phyloP scores from a whole-genome alignment of 257 asterid species.

The Capsicum pubescens region DNA sequence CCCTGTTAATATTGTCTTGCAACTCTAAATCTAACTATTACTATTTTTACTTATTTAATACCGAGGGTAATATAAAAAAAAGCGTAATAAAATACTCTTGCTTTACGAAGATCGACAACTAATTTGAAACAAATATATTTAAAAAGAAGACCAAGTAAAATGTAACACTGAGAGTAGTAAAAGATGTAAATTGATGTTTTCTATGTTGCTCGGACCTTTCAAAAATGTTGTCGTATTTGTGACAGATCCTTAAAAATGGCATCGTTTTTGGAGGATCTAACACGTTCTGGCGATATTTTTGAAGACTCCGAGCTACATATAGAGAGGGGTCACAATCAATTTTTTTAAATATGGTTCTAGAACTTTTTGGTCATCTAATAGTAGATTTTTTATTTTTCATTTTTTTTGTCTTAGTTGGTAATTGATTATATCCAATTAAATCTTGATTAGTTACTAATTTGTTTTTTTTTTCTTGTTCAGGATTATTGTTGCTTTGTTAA shows the following conservation, averaged over 20 bases:
- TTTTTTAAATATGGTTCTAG: too few species aligned
- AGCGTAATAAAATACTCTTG: too few species aligned
- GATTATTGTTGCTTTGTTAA: conserved; percentile 77
- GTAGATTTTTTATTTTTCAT: neutral
- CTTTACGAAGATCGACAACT: too few species aligned
- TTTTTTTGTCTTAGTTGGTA: neutral
- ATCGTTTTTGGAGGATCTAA: neutral
- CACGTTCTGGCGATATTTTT: neutral
- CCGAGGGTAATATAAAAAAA: too few species aligned
- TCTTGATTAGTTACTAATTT: neutral
- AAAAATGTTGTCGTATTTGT: neutral
- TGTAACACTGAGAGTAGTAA: neutral
- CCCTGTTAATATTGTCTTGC: too few species aligned
- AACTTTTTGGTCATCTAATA: neutral
- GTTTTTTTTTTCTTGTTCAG: conserved; percentile 42
- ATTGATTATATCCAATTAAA: neutral
- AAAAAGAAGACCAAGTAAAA: too few species aligned
- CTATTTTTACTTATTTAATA: too few species aligned
- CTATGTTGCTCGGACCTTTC: neutral
- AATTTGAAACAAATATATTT: too few species aligned
- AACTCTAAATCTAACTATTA: too few species aligned
- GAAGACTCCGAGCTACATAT: neutral
- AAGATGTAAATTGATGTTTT: neutral
- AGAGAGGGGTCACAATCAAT: too few species aligned
- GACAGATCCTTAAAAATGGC: neutral